Base-by-base conservation (phyloP, 768 basidiomycete species). In the Tylopilus plumbeoviolaceoides region DNA sequence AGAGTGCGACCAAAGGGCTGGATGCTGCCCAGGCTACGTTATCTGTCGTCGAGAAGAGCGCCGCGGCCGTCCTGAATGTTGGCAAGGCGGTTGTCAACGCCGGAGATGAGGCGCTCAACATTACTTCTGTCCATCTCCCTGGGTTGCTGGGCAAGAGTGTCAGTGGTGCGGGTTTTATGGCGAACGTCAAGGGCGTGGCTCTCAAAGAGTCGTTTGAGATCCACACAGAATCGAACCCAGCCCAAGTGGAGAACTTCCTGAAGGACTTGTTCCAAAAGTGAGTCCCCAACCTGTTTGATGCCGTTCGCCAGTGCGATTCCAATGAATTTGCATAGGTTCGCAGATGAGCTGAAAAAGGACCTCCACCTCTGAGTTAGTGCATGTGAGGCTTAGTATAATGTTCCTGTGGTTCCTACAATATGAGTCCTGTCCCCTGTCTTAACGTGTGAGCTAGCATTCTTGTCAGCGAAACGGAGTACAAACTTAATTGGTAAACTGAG, bases 91-190 rank as follows among this genome's bases (percentile, higher is more conserved):
- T 51, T 35, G 35, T 44, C 25, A 17, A 21, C 9, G 44, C 28
- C 7, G 45, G 40, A 15, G 7, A 21, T 3, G 28, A 40, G 21
- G 42, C 30, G 18, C 36, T 56, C 23, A n/a, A 45, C 17, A 45
- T 48, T 7, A 54, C 55, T 18, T 47, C 51, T 17, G 3, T 56
- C 28, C 51, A 48, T 14, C 21, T 56, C 33, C 48, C 46, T 36
- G 54, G 50, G 40, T 36, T 45, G 15, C 25, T 55, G 7, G 28
- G 50, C 10, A 44, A 47, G 46, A 53, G 51, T 18, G 27, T 50
- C 5, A 10, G 36, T 5, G 44, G 54, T 6, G 40, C n/a, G 18
- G 40, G 30, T 2, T 30, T 53, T 7, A 14, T 12, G 9, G 39
- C 50, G 17, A 33, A 35, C 33, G 21, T 55, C 20, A 53, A 55